Evolutionary conservation across 495 filamentous ascomycete genomes (phyloP), one percentile per base, ranked within the genome.

Genomic region (Xylaria flabelliformis): DNA sequence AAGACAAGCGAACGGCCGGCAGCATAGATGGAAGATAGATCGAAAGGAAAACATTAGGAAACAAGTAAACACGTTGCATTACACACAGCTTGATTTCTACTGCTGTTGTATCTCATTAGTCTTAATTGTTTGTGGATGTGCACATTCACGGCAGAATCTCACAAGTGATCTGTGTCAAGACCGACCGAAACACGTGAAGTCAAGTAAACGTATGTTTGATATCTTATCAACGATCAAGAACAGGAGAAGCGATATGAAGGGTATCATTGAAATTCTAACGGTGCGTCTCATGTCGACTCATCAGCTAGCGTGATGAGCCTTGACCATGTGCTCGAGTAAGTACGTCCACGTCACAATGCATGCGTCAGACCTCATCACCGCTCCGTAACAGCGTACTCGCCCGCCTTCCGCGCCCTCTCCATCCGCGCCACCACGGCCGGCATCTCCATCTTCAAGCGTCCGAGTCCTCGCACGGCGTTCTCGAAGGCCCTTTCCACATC

Each of bases 341-440:
- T 44, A 42, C 5, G 36, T 39, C 1, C 21, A 34, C 39, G 17
- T n/a, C 41, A 42, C n/a, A 17, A 21, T 26, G 10, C 15, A 36
- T 39, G 46, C 46, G 7, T 19, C 46, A 21, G 17, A 4, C 46
- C 17, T 50, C 19, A n/a, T 76, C 78, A 83, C 77, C 80, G 80
- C 72, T 79, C 80, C 32, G 79, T 80, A 61, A 81, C 74, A 4
- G 85, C 84, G 79, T 88, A 88, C 72, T 89, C 89, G 56, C 90
- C 93, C 64, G 91, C 93, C 61, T 86, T 86, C 72, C 85, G 84
- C 65, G 92, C 93, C 82, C 93, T 86, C 84, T 96, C 93, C 82
- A 93, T 89, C 82, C 88, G 91, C 59, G 92, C 93, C 70, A 94
- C 88, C 50, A 90, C 90, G 64, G 90, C 89, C 51, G 91, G 89